Percentiles rank a stretch among this genome's conserved stretches.
These are phyloP conservation scores for Backusella psychrophila DNA, from an alignment of 192 early-diverging fungal species.

Conservation along the genomic window DNA sequence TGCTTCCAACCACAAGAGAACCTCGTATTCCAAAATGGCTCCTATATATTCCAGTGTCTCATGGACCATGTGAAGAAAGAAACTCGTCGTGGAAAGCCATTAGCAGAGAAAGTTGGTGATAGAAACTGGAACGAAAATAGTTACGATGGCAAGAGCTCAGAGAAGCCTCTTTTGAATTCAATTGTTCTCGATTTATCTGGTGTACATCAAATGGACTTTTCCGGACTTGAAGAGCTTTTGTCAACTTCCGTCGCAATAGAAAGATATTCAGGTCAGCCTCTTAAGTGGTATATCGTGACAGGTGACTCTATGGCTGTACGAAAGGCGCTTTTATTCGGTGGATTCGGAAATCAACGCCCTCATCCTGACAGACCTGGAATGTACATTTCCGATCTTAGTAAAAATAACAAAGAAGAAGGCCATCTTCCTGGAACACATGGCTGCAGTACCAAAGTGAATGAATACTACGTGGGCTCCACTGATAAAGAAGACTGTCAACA, in stretches of 20 bases:
- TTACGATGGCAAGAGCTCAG: constrained; percentile 36
- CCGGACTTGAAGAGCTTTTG: constrained; percentile 73
- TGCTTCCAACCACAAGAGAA: constrained; percentile 67
- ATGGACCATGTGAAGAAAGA: constrained; percentile 33
- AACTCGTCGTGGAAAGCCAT: constrained; percentile 18
- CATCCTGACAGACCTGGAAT: neutral
- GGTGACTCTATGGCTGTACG: constrained; percentile 17
- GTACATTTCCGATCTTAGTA: neutral
- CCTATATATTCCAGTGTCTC: constrained; percentile 53
- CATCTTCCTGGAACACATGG: neutral
- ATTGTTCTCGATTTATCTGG: constrained; percentile 80
- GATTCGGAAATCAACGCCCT: constrained; percentile 27
- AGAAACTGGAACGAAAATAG: constrained; percentile 35
- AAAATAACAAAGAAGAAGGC: neutral
- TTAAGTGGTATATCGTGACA: constrained; percentile 24
- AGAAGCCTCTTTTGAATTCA: constrained; percentile 56
- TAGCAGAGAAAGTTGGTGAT: constrained; percentile 12
- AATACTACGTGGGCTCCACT: neutral
- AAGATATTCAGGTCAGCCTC: constrained; percentile 13
- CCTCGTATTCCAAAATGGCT: constrained; percentile 68
- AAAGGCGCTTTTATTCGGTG: constrained; percentile 17
- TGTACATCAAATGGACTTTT: constrained; percentile 79
- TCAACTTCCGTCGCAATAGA: constrained; percentile 48
- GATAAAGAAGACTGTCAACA: neutral
- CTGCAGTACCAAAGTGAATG: neutral